Evolutionary conservation across 257 asterid species (phyloP).

Genomic region (Solanum commersonii): DNA sequence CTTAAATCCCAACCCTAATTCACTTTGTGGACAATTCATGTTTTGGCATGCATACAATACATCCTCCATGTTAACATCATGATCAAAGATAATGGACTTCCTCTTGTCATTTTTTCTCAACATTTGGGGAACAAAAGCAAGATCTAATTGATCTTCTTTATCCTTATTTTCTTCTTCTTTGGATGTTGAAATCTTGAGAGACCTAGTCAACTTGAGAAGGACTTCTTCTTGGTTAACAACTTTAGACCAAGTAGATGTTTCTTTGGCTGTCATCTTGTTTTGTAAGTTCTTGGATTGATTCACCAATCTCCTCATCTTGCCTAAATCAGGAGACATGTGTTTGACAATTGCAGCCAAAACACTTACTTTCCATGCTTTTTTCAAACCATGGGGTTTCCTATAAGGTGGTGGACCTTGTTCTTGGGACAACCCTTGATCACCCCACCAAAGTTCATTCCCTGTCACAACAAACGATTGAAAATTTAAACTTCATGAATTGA

Average conservation of each 20-base stretch:
- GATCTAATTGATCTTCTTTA: neutral
- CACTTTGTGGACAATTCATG: constrained; percentile 5
- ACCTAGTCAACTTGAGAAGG: neutral
- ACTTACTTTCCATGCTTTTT: neutral
- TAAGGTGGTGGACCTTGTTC: constrained; percentile 52
- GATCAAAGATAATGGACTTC: constrained; percentile 9
- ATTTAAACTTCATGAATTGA: neutral
- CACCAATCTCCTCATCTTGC: constrained; percentile 30
- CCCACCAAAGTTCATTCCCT: constrained; percentile 56
- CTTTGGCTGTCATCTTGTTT: constrained; percentile 53
- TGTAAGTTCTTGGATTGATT: constrained; percentile 46
- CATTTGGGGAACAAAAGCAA: neutral
- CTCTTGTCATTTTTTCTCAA: constrained; percentile 16
- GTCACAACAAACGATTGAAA: neutral
- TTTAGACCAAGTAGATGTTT: constrained; percentile 29
- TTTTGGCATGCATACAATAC: constrained; percentile 4
- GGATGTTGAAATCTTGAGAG: neutral
- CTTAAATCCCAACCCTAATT: constrained; percentile 1
- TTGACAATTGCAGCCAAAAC: constrained; percentile 49
- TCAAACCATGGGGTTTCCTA: constrained; percentile 51
- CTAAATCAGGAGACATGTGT: constrained; percentile 40
- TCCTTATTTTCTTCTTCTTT: neutral
- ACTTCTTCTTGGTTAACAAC: constrained; percentile 44
- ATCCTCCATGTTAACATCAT: neutral
- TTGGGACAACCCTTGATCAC: constrained; percentile 35